Evolutionary conservation across 108 stramenopile genomes (phyloP).

Genomic region (Craspedostauros australis): DNA sequence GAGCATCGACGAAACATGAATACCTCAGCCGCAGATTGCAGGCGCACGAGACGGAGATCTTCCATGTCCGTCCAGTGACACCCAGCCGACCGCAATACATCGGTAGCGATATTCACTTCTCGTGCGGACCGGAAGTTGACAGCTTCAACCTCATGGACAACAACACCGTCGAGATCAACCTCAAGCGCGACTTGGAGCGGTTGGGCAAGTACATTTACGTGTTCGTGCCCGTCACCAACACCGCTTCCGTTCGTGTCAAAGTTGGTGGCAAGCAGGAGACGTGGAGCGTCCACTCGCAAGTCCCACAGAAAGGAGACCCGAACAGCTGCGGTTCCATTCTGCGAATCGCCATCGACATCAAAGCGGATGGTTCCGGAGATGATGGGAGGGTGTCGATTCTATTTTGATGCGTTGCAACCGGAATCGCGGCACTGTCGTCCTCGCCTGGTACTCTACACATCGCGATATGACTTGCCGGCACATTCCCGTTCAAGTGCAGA

Average conservation of each 20-base stretch:
- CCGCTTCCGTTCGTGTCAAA: constrained; percentile 25
- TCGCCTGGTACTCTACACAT: no score
- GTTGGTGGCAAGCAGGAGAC: constrained; percentile 40
- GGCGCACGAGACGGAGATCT: constrained; percentile 65
- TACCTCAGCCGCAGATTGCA: constrained; percentile 40
- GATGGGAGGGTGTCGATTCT: no score
- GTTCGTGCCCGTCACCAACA: constrained; percentile 47
- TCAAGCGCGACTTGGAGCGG: constrained; percentile 57
- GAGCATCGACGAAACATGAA: constrained; percentile 7
- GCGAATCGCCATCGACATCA: no score
- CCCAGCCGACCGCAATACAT: constrained; percentile 61
- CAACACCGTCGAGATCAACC: constrained; percentile 24
- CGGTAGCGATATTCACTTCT: constrained; percentile 75
- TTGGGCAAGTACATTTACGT: constrained; percentile 55
- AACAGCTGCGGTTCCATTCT: no score
- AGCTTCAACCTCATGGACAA: constrained; percentile 33
- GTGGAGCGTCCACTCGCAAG: no score
- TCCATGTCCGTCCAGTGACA: constrained; percentile 56
- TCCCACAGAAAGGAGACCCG: no score
- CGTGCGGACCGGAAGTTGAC: constrained; percentile 67
- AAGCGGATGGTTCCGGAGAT: no score
- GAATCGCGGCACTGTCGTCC: no score
- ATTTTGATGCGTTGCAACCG: no score
- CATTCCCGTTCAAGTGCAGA: no score
- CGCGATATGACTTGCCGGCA: no score